Percentiles rank a stretch among this genome's conserved stretches.
phyloP scores from a whole-genome alignment of 768 basidiomycete species.

The Lactifluus rugatus region DNA sequence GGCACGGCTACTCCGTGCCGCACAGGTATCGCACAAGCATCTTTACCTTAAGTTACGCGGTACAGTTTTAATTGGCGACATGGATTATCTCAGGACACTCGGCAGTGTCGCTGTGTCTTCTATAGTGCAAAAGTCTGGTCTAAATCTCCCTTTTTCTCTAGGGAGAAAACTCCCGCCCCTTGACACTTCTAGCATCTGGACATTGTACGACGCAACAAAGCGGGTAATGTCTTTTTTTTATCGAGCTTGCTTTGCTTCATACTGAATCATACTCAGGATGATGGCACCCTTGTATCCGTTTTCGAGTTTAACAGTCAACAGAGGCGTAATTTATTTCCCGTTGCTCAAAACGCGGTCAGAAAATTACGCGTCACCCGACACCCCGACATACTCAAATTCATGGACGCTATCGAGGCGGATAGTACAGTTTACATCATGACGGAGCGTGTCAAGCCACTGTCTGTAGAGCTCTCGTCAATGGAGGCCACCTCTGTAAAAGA shows the following conservation, averaged over 20 bases:
- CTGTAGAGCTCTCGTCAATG: conserved; percentile 51
- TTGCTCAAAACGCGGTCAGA: conserved; percentile 83
- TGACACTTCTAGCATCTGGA: conserved; percentile 70
- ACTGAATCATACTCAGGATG: conserved; percentile 54
- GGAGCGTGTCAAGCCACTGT: conserved; percentile 78
- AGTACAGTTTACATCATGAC: conserved; percentile 86
- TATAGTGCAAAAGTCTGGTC: conserved; percentile 87
- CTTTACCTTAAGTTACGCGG: too few relatives aligned
- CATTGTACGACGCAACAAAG: conserved; percentile 79
- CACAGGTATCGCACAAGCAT: too few relatives aligned
- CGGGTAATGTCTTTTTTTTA: conserved; percentile 41
- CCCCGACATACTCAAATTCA: conserved; percentile 92
- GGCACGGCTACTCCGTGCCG: too few relatives aligned
- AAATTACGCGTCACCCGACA: conserved; percentile 88
- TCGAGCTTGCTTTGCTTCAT: conserved; percentile 10
- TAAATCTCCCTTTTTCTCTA: conserved; percentile 80
- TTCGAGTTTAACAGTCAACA: conserved; percentile 83
- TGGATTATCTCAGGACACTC: conserved; percentile 77
- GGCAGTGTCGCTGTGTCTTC: conserved; percentile 83
- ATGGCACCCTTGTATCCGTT: conserved; percentile 72
- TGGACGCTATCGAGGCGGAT: conserved; percentile 90
- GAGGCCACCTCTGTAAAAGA: conserved; percentile 50
- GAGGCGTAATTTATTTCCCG: conserved; percentile 50
- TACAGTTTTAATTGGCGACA: too few relatives aligned
- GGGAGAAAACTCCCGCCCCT: conserved; percentile 60